Evolutionary conservation across 768 basidiomycete species (phyloP).

Genomic region (Mycena sanguinolenta): DNA sequence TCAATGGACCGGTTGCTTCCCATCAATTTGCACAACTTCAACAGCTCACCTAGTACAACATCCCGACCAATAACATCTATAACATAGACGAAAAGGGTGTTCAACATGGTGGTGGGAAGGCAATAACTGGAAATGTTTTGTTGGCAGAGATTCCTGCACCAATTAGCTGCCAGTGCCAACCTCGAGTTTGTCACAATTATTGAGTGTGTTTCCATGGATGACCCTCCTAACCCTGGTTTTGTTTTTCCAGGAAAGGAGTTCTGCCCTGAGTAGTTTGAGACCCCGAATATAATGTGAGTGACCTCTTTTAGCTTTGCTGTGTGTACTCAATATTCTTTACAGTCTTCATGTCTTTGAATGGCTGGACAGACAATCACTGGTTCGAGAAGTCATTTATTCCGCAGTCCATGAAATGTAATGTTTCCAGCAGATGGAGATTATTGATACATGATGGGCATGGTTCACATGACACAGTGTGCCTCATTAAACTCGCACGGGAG

Average conservation of each 20-base stretch:
- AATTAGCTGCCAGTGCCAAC: slow-evolving; percentile 41
- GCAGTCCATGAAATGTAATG: background rate
- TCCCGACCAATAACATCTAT: background rate
- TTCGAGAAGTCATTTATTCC: background rate
- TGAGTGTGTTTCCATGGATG: slow-evolving; percentile 53
- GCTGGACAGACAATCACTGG: background rate
- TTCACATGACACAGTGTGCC: background rate
- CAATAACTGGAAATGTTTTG: background rate
- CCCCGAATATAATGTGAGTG: slow-evolving; percentile 33
- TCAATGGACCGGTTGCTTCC: background rate
- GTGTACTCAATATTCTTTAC: background rate
- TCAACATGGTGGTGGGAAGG: background rate
- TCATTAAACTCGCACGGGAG: background rate
- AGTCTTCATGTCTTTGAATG: background rate
- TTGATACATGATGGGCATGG: background rate
- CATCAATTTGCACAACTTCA: slow-evolving; percentile 4
- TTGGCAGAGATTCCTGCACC: background rate
- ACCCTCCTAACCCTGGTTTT: slow-evolving; percentile 45
- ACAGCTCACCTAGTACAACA: background rate
- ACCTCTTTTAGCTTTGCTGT: background rate
- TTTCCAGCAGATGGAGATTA: background rate
- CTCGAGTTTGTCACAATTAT: slow-evolving; percentile 57
- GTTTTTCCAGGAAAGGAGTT: slow-evolving; percentile 46
- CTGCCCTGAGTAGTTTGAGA: slow-evolving; percentile 38
- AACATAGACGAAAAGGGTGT: slow-evolving; percentile 9